These are phyloP conservation scores for Yueomyces sp. DNA, from an alignment of 805 yeast species.

Conservation along the genomic window DNA sequence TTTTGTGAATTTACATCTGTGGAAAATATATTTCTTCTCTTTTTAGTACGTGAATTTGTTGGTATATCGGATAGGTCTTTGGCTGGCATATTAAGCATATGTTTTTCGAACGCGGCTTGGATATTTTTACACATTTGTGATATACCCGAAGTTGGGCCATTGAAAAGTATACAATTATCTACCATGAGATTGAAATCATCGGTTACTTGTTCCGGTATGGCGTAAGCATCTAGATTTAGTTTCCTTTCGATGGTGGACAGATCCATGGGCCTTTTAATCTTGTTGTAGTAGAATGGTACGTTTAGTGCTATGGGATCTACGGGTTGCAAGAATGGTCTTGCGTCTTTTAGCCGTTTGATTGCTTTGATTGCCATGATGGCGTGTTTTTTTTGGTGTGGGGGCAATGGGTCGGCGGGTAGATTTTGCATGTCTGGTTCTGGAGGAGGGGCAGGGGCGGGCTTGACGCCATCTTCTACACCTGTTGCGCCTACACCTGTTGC, in stretches of 20 bases:
- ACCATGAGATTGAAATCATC: slow-evolving; percentile 81
- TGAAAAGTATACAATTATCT: slow-evolving; percentile 65
- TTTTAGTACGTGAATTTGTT: neutral
- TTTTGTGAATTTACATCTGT: slow-evolving; percentile 1
- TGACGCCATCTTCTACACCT: neutral
- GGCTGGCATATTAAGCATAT: slow-evolving; percentile 83
- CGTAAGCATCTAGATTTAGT: slow-evolving; percentile 56
- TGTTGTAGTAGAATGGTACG: slow-evolving; percentile 81
- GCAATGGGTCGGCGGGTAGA: slow-evolving; percentile 54
- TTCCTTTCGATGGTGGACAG: slow-evolving; percentile 81
- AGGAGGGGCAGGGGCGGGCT: slow-evolving; percentile 67
- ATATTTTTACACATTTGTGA: slow-evolving; percentile 86
- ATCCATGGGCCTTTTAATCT: slow-evolving; percentile 84
- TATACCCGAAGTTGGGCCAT: slow-evolving; percentile 72
- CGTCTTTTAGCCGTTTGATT: slow-evolving; percentile 81
- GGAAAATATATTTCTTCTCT: slow-evolving; percentile 8
- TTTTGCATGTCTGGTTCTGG: slow-evolving; percentile 61
- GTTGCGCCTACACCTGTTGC: neutral
- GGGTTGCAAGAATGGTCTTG: slow-evolving; percentile 78
- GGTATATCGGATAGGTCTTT: slow-evolving; percentile 21
- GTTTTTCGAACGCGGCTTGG: slow-evolving; percentile 87
- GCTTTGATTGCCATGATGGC: slow-evolving; percentile 71
- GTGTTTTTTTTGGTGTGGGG: slow-evolving; percentile 73
- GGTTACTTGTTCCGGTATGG: slow-evolving; percentile 49
- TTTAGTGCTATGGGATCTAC: slow-evolving; percentile 82